A percentile compares a stretch with the other conserved stretches of the same genome.
These are phyloP conservation scores for Botryotinia convoluta DNA, from an alignment of 2,329 filamentous ascomycete species.

Conservation along the genomic window DNA sequence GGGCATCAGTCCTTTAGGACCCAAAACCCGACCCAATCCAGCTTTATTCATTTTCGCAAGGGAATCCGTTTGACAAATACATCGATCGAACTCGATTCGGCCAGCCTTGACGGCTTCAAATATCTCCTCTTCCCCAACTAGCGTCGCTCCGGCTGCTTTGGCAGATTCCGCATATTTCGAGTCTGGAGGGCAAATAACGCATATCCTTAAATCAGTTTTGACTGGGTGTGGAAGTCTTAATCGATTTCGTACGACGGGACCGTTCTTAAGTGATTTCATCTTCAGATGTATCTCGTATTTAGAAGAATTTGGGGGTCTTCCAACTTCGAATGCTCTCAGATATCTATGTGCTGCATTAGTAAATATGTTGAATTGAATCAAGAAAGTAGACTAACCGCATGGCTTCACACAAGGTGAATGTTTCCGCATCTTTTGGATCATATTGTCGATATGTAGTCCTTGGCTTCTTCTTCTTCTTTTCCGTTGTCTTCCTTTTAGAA, in stretches of 20 bases:
- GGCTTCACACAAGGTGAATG: conserved; percentile 84
- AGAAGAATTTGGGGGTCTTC: conserved; percentile 64
- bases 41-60: conserved; percentile 78
- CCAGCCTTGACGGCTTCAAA: conserved; percentile 73
- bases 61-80: conserved; percentile 80
- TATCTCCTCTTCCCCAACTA: conserved; percentile 82
- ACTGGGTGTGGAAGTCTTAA: conserved; percentile 87
- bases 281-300: conserved; percentile 92
- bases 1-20: conserved; percentile 91
- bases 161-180: conserved; percentile 74
- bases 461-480: conserved; percentile 38
- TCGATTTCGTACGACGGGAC: conserved; percentile 81
- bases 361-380: conserved; percentile 11
- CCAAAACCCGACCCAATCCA: conserved; percentile 74
- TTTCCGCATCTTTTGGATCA: conserved; percentile 46
- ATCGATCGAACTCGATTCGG: conserved; percentile 81
- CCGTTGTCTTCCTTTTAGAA: conserved; percentile 37
- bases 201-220: conserved; percentile 83
- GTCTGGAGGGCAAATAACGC: conserved; percentile 84
- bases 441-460: conserved; percentile 38
- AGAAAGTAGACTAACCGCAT: conserved; percentile 66
- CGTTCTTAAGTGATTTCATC: conserved; percentile 79
- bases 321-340: conserved; percentile 88
- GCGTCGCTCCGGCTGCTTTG: conserved; percentile 70
- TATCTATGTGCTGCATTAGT: conserved; percentile 55